A percentile compares a stretch with the other conserved stretches of the same genome.
Conservation (phyloP, 2,329 filamentous ascomycete species). For the Lachnellula hyalina region DNA sequence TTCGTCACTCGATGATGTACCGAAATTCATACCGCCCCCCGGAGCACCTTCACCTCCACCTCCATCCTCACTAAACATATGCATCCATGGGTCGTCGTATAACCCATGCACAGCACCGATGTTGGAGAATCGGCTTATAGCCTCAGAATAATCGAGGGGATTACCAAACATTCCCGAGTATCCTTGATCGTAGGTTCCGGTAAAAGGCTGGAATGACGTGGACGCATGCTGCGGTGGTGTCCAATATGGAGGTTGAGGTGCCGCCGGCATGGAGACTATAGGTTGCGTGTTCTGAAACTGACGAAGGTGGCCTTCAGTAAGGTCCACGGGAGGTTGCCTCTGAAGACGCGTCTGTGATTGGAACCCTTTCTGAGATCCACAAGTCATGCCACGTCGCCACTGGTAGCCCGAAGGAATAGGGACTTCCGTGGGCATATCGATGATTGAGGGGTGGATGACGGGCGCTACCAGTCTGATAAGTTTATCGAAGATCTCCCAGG, state of each 20-base stretch:
- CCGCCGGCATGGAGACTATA: background rate
- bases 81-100: constrained; percentile 22
- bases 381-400: background rate
- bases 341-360: background rate
- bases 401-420: constrained; percentile 20
- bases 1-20: no score
- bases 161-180: constrained; percentile 7
- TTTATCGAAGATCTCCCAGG: constrained; percentile 25
- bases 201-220: constrained; percentile 1
- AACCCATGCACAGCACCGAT: constrained; percentile 19
- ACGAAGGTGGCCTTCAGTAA: constrained; percentile 8
- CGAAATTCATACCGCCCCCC: background rate
- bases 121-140: constrained; percentile 12
- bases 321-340: background rate
- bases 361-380: background rate
- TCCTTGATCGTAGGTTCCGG: background rate
- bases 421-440: constrained; percentile 18
- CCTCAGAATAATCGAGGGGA: constrained; percentile 11
- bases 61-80: background rate
- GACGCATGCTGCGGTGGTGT: background rate
- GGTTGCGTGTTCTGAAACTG: constrained; percentile 3
- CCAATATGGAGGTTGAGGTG: constrained; percentile 5
- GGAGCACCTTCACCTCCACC: background rate
- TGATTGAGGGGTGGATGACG: constrained; percentile 11
- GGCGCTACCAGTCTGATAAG: constrained; percentile 21